phyloP scores from a whole-genome alignment of 768 basidiomycete genomes.

The Rubroboletus satanas region DNA sequence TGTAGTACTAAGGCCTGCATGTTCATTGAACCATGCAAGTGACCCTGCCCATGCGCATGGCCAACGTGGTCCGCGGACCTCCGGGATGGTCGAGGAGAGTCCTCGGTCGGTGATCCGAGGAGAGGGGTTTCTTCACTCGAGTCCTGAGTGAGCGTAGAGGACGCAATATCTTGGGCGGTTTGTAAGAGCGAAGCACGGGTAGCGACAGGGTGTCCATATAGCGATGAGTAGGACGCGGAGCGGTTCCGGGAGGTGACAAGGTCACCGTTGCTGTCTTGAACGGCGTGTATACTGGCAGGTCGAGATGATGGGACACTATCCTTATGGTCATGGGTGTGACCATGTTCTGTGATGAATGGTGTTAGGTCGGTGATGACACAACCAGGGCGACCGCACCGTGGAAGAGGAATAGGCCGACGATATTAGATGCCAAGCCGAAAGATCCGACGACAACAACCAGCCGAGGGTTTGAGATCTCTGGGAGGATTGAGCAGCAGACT shows the following conservation, averaged over 20 bases:
- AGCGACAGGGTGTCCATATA: conserved; percentile 72
- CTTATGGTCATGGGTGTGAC: conserved; percentile 52
- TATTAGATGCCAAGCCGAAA: conserved; percentile 85
- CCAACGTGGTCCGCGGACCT: conserved; percentile 15
- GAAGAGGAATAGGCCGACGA: conserved; percentile 92
- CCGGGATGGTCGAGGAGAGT: conserved; percentile 5
- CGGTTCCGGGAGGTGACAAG: conserved; percentile 30
- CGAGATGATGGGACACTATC: conserved; percentile 36
- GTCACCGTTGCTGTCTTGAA: conserved; percentile 14
- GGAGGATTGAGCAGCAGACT: conserved; percentile 1
- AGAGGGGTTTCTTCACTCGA: conserved; percentile 46
- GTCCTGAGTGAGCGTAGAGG: conserved; percentile 18
- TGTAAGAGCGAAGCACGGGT: conserved; percentile 73
- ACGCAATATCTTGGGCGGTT: conserved; percentile 78
- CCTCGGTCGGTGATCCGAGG: conserved; percentile 18
- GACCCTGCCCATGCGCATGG: conserved; percentile 27
- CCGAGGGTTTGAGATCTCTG: conserved; percentile 86
- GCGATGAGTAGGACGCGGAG: conserved; percentile 49
- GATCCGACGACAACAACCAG: conserved; percentile 88
- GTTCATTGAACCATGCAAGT: conserved; percentile 82
- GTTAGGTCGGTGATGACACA: conserved; percentile 6
- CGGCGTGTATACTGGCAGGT: conserved; percentile 36
- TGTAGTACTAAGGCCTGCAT: conserved; percentile 95
- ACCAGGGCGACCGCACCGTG: conserved; percentile 57
- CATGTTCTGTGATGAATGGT: conserved; percentile 49